Base-by-base conservation (phyloP, 1,139 yeast genomes). In the Yamadazyma atmosphaerica region DNA sequence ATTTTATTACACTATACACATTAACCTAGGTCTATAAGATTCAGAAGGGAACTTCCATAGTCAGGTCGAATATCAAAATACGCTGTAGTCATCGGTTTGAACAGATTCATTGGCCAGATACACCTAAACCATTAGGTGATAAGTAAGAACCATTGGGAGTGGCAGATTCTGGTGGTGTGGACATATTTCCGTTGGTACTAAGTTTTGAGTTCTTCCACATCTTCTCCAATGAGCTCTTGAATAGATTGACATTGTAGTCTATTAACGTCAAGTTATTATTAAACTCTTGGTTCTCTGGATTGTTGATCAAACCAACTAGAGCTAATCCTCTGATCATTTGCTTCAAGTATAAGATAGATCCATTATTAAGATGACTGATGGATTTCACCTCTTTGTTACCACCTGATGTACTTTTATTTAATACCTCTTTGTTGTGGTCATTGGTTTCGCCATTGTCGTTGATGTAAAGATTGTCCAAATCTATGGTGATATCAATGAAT, bases 271-370 rank as follows among this genome's bases (percentile, higher is more conserved):
- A 63, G 41, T 77, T 81, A 37, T 69, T 65, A 12, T 80, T 70
- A 34, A 71, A 68, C 39, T 74, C 77, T 35, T 64, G 60, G 42
- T 56, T 62, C 16, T 61, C 59, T 19, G 77, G 79, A 41, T 79
- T 89, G 36, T 83, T 77, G 27, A 88, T 82, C 43, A 90, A 72
- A 1, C 96, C 95, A 32, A 92, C 96, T 42, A 92, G 70, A 2
- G 97, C 96, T 50, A 90, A 70, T 0, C 97, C 97, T 50, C 95
- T 75, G 41, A 92, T 86, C 96, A 92, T 89, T 56, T 88, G 95
- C 47, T 85, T 83, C 56, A 92, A 71, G 54, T 89, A 89, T 33
- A 92, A 69, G 24, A 86, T 79, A 23, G 87, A 77, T 0, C 96
- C 97, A 60, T 86, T 89, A 38, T 86, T 86, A 42, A 92, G 68